Evolutionary conservation across 805 yeast genomes (phyloP).

Genomic region (Wilhelminamyces savonicus): DNA sequence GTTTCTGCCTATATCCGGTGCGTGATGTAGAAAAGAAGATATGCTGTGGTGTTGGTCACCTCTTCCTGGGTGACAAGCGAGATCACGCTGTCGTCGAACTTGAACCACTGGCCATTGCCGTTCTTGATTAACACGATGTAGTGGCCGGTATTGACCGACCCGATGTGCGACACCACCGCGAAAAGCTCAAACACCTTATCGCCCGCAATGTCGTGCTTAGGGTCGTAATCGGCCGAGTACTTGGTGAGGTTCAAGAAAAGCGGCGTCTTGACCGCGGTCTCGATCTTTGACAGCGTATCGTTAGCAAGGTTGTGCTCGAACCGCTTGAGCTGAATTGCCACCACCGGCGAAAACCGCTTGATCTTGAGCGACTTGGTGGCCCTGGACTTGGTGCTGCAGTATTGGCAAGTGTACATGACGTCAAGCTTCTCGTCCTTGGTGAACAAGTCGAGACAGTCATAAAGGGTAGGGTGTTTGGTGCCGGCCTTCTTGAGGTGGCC

Average conservation of each 20-base stretch:
- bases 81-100: constrained; percentile 84
- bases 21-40: constrained; percentile 65
- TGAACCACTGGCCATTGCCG: constrained; percentile 77
- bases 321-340: constrained; percentile 80
- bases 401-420: constrained; percentile 61
- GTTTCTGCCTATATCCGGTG: constrained; percentile 34
- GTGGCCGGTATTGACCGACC: constrained; percentile 94
- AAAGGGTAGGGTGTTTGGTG: constrained; percentile 28
- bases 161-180: constrained; percentile 84
- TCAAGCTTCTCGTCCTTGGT: constrained; percentile 76
- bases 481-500: constrained; percentile 24
- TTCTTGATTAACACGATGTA: constrained; percentile 75
- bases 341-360: constrained; percentile 65
- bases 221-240: constrained; percentile 31
- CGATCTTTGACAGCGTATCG: constrained; percentile 61
- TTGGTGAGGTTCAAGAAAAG: constrained; percentile 63
- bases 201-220: constrained; percentile 12
- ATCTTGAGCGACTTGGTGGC: constrained; percentile 69
- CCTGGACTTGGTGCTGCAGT: constrained; percentile 54
- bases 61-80: constrained; percentile 57
- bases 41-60: constrained; percentile 70
- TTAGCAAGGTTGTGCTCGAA: constrained; percentile 53
- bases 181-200: constrained; percentile 66
- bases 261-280: constrained; percentile 69
- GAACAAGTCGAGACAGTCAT: constrained; percentile 68